Evolutionary conservation across 108 stramenopile species (phyloP), one percentile per base, ranked within the genome.

Genomic region (Fragilaria radians): DNA sequence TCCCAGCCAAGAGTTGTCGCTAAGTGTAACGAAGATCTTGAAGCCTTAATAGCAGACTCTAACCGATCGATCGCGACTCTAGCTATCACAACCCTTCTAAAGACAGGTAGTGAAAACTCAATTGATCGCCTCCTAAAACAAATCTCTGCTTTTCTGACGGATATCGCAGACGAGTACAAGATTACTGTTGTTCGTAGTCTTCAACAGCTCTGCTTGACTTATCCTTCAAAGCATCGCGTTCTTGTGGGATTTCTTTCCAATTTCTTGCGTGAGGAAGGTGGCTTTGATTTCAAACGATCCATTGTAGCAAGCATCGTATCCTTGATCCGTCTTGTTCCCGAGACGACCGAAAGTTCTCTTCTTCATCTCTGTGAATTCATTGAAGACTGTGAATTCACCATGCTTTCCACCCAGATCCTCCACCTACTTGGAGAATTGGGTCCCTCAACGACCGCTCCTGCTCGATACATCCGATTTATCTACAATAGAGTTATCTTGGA

Each of bases 81-180:
- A 57, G 97, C 99, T 50, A 97, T 99, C 70, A 98, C 97, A 49
- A 99, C 99, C 22, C 54, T 99, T 18, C 89, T 99, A 63, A 99
- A 99, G 74, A 99, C 99, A 0, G 97, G 97, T 53, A 86, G 88
- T 25, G 99, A 97, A 50, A 88, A 81, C 49, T 82, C 85, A 32
- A 85, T 99, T 28, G 97, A 98, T 63, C 85, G 95, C 9, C 68
- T 99, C 21, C 82, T 99, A 78, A 97, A 97, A 69, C 97, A 99
- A 67, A 98, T 98, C 55, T 91, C 94, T 1, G 81, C 94, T 21
- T 98, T 98, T 72, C 82, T 99, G 80, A 91, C 91, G 1, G 97
- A 99, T 66, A 97, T 99, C 54, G 89, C 93, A 19, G 99, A 99
- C 65, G 99, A 99, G 68, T 99, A 96, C 91, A 98, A 96, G 79